Conservation (phyloP, 176 grass and related monocot genomes). For the Eragrostis nindensis region DNA sequence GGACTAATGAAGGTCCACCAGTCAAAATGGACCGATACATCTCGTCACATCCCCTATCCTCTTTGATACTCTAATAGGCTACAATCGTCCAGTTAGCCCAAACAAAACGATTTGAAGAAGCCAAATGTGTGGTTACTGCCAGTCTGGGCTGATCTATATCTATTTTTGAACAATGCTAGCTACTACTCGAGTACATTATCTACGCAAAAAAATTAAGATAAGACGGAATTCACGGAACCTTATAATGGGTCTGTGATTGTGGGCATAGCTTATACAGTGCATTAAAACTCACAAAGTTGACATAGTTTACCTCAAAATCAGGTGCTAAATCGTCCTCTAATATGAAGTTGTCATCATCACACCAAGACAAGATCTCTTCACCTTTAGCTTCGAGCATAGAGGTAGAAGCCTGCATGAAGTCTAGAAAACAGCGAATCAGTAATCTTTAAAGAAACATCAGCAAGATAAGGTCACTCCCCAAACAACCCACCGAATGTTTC, state of each 20-base stretch:
- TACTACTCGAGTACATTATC: background rate
- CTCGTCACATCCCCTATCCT: background rate
- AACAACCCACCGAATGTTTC: background rate
- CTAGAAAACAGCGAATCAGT: slow-evolving; percentile 43
- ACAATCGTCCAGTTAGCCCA: background rate
- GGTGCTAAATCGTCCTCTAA: slow-evolving; percentile 71
- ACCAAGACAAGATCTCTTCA: slow-evolving; percentile 65
- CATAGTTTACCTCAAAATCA: slow-evolving; percentile 69
- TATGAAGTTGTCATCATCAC: slow-evolving; percentile 77
- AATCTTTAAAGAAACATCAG: slow-evolving; percentile 2
- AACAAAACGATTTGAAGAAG: background rate
- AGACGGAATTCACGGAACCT: background rate
- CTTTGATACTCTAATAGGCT: background rate
- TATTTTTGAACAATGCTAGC: background rate
- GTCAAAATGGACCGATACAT: background rate
- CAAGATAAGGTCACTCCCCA: background rate
- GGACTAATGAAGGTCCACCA: background rate
- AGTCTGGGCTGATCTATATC: background rate
- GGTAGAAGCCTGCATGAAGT: slow-evolving; percentile 73
- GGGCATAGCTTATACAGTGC: background rate
- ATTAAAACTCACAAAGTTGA: slow-evolving; percentile 6
- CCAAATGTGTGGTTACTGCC: background rate
- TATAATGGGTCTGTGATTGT: background rate
- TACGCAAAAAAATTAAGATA: background rate
- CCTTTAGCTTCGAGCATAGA: slow-evolving; percentile 78